Evolutionary conservation across 129 eudicot genomes (phyloP).

Genomic region (Helianthus annuus): DNA sequence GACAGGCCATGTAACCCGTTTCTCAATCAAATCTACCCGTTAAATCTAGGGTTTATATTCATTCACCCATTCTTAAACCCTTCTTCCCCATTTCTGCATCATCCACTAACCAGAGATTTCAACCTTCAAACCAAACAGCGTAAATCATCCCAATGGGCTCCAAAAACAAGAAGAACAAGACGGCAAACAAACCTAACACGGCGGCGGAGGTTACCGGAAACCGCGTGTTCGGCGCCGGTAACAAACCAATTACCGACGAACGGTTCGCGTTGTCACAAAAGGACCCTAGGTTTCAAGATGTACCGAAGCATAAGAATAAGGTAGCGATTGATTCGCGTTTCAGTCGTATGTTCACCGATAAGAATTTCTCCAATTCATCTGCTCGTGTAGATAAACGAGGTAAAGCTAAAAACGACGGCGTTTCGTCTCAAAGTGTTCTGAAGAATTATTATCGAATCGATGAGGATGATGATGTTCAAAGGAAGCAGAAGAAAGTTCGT

Average conservation of each 20-base stretch:
- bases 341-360: conserved; percentile 64
- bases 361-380: conserved; percentile 52
- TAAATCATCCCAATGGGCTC: conserved; percentile 41
- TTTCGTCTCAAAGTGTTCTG: conserved; percentile 40
- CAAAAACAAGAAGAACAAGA: conserved; percentile 44
- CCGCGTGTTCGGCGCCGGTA: conserved; percentile 35
- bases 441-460: conserved; percentile 54
- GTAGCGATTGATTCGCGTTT: conserved; percentile 78
- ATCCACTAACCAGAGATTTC: conserved; percentile 7
- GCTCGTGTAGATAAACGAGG: conserved; percentile 79
- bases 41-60: conserved; percentile 33
- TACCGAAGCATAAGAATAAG: conserved; percentile 58
- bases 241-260: conserved; percentile 52
- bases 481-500: conserved; percentile 13
- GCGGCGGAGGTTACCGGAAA: background rate
- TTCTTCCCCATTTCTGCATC: background rate
- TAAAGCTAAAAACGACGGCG: conserved; percentile 36
- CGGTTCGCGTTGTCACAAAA: conserved; percentile 62
- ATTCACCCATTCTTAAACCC: conserved; percentile 7
- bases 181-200: conserved; percentile 3
- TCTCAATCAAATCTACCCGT: background rate
- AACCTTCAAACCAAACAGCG: background rate
- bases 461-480: conserved; percentile 9
- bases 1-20: background rate
- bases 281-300: conserved; percentile 80